Evolutionary conservation across 257 asterid genomes (phyloP).

Genomic region (Lycium ferocissimum): DNA sequence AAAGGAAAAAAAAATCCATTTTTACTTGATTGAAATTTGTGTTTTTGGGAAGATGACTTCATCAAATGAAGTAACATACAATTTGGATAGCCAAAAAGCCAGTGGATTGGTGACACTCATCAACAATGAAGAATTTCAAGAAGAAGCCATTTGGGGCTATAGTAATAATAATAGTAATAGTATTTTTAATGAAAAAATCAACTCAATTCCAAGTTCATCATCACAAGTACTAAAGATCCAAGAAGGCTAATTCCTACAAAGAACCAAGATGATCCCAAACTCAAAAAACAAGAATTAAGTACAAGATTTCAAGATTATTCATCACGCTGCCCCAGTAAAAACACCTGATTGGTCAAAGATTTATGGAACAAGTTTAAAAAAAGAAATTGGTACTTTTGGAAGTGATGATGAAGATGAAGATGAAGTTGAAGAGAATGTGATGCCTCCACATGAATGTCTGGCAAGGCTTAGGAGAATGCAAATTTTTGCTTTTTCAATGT

Average conservation of each 20-base stretch:
- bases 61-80: too few species aligned
- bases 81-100: too few species aligned
- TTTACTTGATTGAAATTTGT: too few species aligned
- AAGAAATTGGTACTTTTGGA: constrained; percentile 3
- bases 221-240: background rate
- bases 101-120: background rate
- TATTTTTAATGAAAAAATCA: background rate
- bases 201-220: background rate
- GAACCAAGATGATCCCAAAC: constrained; percentile 13
- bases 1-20: too few species aligned
- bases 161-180: background rate
- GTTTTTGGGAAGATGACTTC: background rate
- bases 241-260: background rate
- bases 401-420: constrained; percentile 41
- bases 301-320: background rate
- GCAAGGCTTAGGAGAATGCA: constrained; percentile 47
- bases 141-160: constrained; percentile 21
- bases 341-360: constrained; percentile 67
- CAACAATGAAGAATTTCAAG: constrained; percentile 26
- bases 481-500: constrained; percentile 56
- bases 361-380: constrained; percentile 39
- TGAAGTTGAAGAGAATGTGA: constrained; percentile 33
- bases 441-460: constrained; percentile 67
- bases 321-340: background rate
- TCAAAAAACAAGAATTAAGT: background rate